A percentile compares a stretch with the other conserved stretches of the same genome.
Conservation (phyloP, 2,329 filamentous ascomycete genomes). For the Fusarium staphyleae region DNA sequence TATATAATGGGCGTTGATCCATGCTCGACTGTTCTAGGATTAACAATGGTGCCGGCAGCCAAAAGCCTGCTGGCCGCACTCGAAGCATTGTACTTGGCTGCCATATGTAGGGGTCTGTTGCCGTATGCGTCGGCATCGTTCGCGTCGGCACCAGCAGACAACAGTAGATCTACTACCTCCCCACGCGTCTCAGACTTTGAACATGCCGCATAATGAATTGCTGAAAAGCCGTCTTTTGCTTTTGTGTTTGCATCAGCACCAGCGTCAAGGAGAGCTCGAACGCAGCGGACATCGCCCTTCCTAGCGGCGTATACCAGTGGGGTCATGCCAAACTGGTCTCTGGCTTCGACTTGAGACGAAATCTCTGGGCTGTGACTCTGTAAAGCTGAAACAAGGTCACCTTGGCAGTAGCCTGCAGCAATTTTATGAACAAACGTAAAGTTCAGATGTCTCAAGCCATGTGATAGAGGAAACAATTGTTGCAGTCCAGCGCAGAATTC, state of each 20-base stretch:
- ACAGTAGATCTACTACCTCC: background rate
- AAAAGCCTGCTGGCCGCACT: background rate
- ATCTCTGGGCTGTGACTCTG: background rate
- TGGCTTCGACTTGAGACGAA: background rate
- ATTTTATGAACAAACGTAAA: background rate
- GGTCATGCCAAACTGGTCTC: background rate
- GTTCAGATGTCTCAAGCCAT: background rate
- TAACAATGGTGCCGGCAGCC: background rate
- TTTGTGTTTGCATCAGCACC: background rate
- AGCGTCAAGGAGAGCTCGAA: background rate
- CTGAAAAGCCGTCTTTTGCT: background rate
- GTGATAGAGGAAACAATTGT: background rate
- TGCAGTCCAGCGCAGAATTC: background rate
- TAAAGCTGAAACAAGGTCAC: background rate
- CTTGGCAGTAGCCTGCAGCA: background rate
- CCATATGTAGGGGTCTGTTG: accelerated
- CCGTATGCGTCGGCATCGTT: background rate
- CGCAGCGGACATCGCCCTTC: background rate
- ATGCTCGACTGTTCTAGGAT: accelerated
- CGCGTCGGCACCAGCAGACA: background rate
- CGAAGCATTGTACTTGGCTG: accelerated
- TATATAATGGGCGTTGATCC: background rate
- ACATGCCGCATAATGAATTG: background rate
- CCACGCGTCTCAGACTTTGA: no score
- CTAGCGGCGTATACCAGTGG: background rate